These are phyloP conservation scores for Perilla frutescens DNA, from an alignment of 257 asterid genomes.

Conservation along the genomic window DNA sequence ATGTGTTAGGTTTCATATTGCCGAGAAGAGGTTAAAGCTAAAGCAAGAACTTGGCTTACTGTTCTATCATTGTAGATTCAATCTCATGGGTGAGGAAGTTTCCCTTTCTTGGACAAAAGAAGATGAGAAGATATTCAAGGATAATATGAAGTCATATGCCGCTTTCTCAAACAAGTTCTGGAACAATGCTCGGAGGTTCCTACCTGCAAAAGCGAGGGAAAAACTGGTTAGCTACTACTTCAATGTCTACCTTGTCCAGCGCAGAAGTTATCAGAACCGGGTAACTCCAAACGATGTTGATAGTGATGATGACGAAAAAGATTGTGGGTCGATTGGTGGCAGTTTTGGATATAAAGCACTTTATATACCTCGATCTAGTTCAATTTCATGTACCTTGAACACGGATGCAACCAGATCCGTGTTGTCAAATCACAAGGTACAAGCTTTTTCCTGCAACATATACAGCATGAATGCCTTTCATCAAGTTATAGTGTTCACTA, in stretches of 20 bases:
- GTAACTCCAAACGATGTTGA: conserved; percentile 66
- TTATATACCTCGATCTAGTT: conserved; percentile 39
- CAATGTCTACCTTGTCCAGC: conserved; percentile 61
- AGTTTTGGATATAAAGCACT: conserved; percentile 61
- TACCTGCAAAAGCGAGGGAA: conserved; percentile 64
- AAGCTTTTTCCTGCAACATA: conserved; percentile 3
- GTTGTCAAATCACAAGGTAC: conserved; percentile 36
- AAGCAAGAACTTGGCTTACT: conserved; percentile 56
- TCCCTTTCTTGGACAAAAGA: conserved; percentile 78
- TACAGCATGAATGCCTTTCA: conserved; percentile 6
- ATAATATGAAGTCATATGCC: conserved; percentile 42
- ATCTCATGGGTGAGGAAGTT: conserved; percentile 90
- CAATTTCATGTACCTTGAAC: conserved; percentile 55
- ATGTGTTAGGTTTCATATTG: conserved; percentile 76
- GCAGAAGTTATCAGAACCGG: conserved; percentile 82
- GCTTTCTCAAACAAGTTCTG: conserved; percentile 49
- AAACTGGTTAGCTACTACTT: conserved; percentile 75
- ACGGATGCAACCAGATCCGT: conserved; percentile 49
- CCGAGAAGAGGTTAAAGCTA: conserved; percentile 64
- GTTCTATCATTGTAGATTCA: conserved; percentile 62
- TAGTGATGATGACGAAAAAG: conserved; percentile 86
- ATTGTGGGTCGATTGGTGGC: conserved; percentile 70
- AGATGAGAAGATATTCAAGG: conserved; percentile 66
- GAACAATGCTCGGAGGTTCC: conserved; percentile 42
- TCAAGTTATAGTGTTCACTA: not conserved